Conservation (phyloP, 257 asterid genomes). For the Solanum arcanum region DNA sequence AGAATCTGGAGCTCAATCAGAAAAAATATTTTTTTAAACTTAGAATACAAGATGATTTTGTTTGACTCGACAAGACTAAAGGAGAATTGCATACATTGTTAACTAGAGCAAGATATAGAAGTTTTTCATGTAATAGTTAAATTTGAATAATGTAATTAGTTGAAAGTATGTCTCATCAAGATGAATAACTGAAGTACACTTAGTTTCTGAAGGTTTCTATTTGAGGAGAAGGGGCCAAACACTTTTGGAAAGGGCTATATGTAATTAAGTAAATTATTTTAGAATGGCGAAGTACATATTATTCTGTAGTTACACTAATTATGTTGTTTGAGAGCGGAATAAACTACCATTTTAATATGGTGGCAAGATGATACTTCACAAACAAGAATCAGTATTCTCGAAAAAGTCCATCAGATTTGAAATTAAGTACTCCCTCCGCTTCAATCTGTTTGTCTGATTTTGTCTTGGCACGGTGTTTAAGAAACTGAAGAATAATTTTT, state of each 20-base stretch:
- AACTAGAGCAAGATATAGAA: neutral
- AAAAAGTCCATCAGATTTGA: neutral
- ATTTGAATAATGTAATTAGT: neutral
- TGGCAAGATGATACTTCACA: neutral
- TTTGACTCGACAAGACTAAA: neutral
- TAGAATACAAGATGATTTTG: neutral
- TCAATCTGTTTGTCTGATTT: neutral
- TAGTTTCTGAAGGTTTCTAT: neutral
- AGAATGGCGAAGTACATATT: neutral
- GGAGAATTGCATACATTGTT: neutral
- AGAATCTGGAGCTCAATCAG: neutral
- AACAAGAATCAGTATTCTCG: neutral
- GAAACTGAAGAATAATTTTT: neutral
- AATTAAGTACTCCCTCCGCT: neutral
- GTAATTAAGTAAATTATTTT: neutral
- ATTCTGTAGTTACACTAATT: neutral
- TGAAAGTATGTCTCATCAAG: neutral
- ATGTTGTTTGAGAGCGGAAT: neutral
- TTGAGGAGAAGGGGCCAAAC: neutral
- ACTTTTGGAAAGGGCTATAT: neutral
- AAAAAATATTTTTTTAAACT: neutral
- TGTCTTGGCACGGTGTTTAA: neutral
- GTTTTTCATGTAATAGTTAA: neutral
- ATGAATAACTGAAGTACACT: neutral
- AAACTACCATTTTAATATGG: neutral